phyloP scores from a whole-genome alignment of 306 rosid species.

The Vigna angularis region DNA sequence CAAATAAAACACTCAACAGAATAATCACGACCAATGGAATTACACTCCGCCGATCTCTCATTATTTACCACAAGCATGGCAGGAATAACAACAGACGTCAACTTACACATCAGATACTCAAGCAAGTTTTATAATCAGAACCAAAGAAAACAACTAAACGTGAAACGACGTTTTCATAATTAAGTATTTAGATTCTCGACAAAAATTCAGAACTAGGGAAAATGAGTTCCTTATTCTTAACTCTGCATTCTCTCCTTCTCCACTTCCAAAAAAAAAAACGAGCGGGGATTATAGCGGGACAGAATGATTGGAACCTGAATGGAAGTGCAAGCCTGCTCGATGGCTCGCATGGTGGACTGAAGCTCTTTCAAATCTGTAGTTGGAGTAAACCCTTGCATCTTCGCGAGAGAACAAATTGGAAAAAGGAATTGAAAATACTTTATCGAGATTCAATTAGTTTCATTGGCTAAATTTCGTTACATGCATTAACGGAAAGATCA shows the following conservation, averaged over 20 bases:
- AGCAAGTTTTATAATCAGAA: not conserved
- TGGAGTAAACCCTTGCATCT: constrained; percentile 76
- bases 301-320: constrained; percentile 68
- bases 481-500: not conserved
- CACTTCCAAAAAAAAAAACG: not conserved
- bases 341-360: constrained; percentile 85
- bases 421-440: constrained; percentile 14
- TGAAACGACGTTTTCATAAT: not conserved
- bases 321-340: constrained; percentile 84
- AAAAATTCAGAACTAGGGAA: not conserved
- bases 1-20: not conserved
- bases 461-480: not conserved
- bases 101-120: not conserved
- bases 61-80: not conserved
- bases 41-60: not conserved
- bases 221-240: not conserved
- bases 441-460: not conserved
- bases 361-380: constrained; percentile 64
- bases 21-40: not conserved
- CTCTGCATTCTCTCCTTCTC: not conserved
- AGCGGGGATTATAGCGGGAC: not conserved
- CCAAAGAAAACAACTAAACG: not conserved
- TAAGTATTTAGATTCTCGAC: constrained; percentile 1
- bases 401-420: constrained; percentile 11
- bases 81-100: not conserved